Evolutionary conservation across 2,329 filamentous ascomycete species (phyloP).

Genomic region (Orbilia ellipsospora): DNA sequence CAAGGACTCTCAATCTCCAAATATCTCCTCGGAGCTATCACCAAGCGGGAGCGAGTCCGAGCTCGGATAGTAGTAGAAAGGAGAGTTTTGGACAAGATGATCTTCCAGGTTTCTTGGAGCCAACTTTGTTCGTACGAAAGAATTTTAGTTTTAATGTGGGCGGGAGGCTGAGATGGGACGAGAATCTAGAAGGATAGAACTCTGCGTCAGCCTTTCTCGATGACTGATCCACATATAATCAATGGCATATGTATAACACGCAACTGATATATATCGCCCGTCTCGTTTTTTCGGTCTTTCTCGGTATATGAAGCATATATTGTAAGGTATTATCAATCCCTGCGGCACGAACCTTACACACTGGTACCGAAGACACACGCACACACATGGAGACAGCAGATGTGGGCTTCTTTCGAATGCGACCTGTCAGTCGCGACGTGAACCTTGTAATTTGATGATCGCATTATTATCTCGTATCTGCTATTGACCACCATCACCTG

Average conservation of each 20-base stretch:
- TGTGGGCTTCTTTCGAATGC: too few relatives aligned
- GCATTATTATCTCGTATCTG: background rate
- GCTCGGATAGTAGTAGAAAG: too few relatives aligned
- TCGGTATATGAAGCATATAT: slow-evolving; percentile 6
- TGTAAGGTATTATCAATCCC: slow-evolving; percentile 40
- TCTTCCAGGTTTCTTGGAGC: background rate
- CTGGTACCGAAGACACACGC: slow-evolving; percentile 14
- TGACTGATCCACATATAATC: too few relatives aligned
- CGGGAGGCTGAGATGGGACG: too few relatives aligned
- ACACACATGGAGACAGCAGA: background rate
- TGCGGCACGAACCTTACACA: background rate
- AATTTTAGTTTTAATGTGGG: background rate
- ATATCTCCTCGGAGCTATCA: background rate
- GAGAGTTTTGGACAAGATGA: too few relatives aligned
- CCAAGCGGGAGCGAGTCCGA: background rate
- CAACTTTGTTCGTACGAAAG: background rate
- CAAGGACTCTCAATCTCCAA: background rate
- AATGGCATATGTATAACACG: too few relatives aligned
- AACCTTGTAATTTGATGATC: too few relatives aligned
- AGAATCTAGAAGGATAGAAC: too few relatives aligned
- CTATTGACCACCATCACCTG: background rate
- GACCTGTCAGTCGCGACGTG: too few relatives aligned
- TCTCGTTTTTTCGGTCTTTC: too few relatives aligned
- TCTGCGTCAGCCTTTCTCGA: too few relatives aligned
- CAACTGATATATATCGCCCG: too few relatives aligned